Conservation (phyloP, 2,329 filamentous ascomycete species). For the Rutstroemia sp. region DNA sequence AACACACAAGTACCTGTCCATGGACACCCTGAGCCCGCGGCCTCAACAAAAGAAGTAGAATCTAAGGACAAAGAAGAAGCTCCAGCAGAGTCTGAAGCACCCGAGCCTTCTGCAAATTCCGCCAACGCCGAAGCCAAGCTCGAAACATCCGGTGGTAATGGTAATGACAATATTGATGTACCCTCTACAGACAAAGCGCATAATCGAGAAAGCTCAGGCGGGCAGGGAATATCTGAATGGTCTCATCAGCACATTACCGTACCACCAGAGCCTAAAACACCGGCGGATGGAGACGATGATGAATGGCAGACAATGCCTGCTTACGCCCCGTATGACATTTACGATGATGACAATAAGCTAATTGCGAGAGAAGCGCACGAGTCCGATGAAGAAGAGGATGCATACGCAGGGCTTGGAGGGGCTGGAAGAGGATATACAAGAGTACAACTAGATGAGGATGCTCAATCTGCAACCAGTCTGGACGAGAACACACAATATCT, state of each 20-base stretch:
- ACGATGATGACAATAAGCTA: slow-evolving; percentile 86
- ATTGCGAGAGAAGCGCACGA: slow-evolving; percentile 73
- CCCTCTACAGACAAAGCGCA: background rate
- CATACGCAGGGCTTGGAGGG: slow-evolving; percentile 73
- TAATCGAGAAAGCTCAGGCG: background rate
- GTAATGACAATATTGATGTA: background rate
- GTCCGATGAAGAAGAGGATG: slow-evolving; percentile 58
- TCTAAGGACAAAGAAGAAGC: slow-evolving; percentile 7
- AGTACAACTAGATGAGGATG: slow-evolving; percentile 92
- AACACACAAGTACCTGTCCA: background rate
- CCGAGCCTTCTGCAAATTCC: background rate
- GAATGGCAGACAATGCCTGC: slow-evolving; percentile 94
- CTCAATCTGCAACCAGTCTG: slow-evolving; percentile 87
- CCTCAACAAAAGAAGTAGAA: slow-evolving; percentile 10
- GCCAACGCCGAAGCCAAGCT: background rate
- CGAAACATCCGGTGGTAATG: slow-evolving; percentile 1
- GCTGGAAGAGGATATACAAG: slow-evolving; percentile 93
- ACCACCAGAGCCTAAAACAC: slow-evolving; percentile 41
- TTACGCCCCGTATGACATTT: slow-evolving; percentile 87
- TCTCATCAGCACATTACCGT: slow-evolving; percentile 77
- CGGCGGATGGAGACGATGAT: slow-evolving; percentile 49
- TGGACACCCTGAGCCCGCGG: background rate
- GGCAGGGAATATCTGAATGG: slow-evolving; percentile 60
- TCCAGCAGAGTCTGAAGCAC: slow-evolving; percentile 1
- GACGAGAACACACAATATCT: slow-evolving; percentile 96